phyloP scores from a whole-genome alignment of 2,329 filamentous ascomycete genomes.

The Pseudocercospora eumusae region DNA sequence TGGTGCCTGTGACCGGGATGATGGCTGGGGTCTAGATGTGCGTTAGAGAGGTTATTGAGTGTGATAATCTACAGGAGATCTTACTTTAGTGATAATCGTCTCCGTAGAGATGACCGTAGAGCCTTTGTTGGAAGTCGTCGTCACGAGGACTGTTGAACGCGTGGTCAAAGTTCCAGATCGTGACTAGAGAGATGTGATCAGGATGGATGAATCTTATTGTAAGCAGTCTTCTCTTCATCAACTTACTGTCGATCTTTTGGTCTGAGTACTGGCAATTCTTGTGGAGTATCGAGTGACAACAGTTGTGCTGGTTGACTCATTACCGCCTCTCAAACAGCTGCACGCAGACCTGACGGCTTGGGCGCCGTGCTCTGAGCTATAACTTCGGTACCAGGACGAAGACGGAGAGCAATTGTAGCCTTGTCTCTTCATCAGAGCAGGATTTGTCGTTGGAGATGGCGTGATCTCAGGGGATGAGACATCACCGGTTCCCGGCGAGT shows the following conservation, averaged over 20 bases:
- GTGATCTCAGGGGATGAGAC: not conserved
- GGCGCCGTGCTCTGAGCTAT: not conserved
- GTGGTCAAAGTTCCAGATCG: constrained; percentile 2
- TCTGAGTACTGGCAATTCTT: not conserved
- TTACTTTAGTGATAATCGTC: not conserved
- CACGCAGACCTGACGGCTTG: not conserved
- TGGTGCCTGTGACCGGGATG: constrained; percentile 2
- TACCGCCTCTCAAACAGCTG: not conserved
- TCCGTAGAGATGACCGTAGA: not conserved
- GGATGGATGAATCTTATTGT: not conserved
- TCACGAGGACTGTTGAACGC: not conserved
- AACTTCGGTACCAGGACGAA: not conserved
- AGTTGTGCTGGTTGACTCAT: not conserved
- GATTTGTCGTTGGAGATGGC: not conserved
- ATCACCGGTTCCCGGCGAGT: not conserved
- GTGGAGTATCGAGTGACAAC: not conserved
- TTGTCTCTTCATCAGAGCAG: not conserved
- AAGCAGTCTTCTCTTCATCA: not conserved
- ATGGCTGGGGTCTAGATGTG: not conserved
- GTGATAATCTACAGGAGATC: not conserved
- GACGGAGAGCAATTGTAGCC: not conserved
- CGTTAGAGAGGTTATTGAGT: too few species aligned
- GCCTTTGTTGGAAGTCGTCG: not conserved
- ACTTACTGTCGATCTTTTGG: not conserved
- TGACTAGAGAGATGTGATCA: not conserved